Evolutionary conservation across 495 filamentous ascomycete species (phyloP).

Genomic region (Penicillium dipodomyicola): DNA sequence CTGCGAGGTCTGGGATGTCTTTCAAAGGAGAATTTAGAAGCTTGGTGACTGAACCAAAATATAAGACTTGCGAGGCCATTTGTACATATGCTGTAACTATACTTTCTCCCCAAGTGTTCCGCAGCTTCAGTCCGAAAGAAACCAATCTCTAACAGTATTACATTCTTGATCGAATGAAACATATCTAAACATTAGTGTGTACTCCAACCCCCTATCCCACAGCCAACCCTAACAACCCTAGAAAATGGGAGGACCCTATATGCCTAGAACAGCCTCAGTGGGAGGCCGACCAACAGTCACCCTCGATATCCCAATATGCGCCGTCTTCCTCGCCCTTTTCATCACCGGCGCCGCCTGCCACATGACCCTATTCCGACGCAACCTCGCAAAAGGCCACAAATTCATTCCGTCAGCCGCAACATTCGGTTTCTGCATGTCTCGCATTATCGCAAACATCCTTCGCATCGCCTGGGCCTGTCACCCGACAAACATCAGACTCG

Average conservation of each 20-base stretch:
- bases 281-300: constrained; percentile 56
- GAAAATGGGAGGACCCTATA: constrained; percentile 39
- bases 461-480: constrained; percentile 54
- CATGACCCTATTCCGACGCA: constrained; percentile 63
- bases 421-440: constrained; percentile 77
- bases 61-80: not conserved
- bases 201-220: not conserved
- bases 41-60: not conserved
- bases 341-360: constrained; percentile 55
- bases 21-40: not conserved
- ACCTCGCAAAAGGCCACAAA: constrained; percentile 57
- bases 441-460: constrained; percentile 61
- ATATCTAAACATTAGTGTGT: not conserved
- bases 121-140: not conserved
- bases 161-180: not conserved
- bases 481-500: constrained; percentile 49
- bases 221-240: not conserved
- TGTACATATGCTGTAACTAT: not conserved
- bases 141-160: not conserved
- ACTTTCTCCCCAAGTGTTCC: not conserved
- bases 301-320: constrained; percentile 63
- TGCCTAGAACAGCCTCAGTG: constrained; percentile 47
- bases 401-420: constrained; percentile 68
- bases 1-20: not conserved
- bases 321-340: constrained; percentile 66